A percentile compares a stretch with the other conserved stretches of the same genome.
Evolutionary conservation across 805 yeast genomes (phyloP).

Genomic region (Candida andamanensis): DNA sequence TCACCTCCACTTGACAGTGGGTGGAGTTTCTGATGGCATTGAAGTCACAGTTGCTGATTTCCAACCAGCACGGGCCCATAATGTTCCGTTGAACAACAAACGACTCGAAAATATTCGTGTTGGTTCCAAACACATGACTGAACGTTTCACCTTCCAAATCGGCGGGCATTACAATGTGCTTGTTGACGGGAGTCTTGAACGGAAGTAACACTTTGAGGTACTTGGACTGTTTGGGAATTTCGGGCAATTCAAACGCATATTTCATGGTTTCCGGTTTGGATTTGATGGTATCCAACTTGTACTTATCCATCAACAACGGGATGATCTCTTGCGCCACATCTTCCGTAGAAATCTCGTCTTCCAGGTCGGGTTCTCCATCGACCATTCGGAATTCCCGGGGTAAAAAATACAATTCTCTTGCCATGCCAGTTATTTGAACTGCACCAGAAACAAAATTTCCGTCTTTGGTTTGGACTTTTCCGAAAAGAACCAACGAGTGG

Average conservation of each 20-base stretch:
- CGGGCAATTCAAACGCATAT: constrained; percentile 84
- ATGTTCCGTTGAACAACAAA: constrained; percentile 77
- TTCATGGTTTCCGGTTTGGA: constrained; percentile 70
- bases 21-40: constrained; percentile 56
- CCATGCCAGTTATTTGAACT: constrained; percentile 66
- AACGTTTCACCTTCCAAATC: constrained; percentile 74
- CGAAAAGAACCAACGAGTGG: constrained; percentile 65
- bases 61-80: constrained; percentile 98
- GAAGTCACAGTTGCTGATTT: constrained; percentile 61
- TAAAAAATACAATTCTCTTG: constrained; percentile 69
- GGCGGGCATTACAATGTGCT: constrained; percentile 47
- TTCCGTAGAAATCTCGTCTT: constrained; percentile 41
- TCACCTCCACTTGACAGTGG: constrained; percentile 75
- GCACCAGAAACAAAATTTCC: constrained; percentile 64
- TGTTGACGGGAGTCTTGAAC: constrained; percentile 55
- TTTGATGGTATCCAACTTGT: constrained; percentile 56
- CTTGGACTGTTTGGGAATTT: constrained; percentile 72
- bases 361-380: constrained; percentile 36
- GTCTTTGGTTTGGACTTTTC: constrained; percentile 63
- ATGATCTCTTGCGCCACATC: constrained; percentile 78
- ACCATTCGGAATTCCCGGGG: constrained; percentile 51
- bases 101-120: constrained; percentile 70
- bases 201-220: constrained; percentile 79
- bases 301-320: constrained; percentile 57
- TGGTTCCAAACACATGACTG: constrained; percentile 73